Conservation (phyloP, 345 rosid species). For the Eucalyptus marginata region DNA sequence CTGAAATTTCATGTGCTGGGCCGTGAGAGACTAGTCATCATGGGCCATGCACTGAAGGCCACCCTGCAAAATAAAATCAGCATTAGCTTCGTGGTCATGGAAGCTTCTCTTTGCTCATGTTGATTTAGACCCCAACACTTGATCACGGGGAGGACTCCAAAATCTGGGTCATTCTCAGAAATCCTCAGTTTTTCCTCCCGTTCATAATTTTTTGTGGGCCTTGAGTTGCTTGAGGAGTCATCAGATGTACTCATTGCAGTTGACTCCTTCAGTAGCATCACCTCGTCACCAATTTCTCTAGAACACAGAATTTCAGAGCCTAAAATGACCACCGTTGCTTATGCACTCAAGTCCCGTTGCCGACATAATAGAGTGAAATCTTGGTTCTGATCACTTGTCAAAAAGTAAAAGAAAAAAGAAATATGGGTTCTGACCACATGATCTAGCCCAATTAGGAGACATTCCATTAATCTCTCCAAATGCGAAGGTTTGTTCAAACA, state of each 20-base stretch:
- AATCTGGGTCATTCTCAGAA: background rate
- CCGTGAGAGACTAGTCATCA: background rate
- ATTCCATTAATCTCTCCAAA: background rate
- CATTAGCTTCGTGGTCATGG: background rate
- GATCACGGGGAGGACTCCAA: background rate
- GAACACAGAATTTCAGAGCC: background rate
- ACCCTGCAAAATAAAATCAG: background rate
- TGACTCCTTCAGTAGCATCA: background rate
- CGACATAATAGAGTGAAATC: background rate
- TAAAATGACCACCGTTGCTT: background rate
- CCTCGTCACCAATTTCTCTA: background rate
- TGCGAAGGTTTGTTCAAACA: background rate
- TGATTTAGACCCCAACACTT: background rate
- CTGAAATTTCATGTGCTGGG: background rate
- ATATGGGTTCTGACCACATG: background rate
- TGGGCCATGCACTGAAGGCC: background rate
- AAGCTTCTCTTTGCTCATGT: background rate
- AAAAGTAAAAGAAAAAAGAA: background rate
- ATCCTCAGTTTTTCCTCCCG: background rate
- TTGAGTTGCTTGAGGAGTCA: background rate
- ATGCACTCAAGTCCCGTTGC: background rate
- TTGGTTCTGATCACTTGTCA: background rate
- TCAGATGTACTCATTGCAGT: background rate
- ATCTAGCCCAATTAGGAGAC: background rate
- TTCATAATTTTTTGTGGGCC: background rate